Evolutionary conservation across 1,139 yeast genomes (phyloP).

Genomic region (Arxiozyma bovina): DNA sequence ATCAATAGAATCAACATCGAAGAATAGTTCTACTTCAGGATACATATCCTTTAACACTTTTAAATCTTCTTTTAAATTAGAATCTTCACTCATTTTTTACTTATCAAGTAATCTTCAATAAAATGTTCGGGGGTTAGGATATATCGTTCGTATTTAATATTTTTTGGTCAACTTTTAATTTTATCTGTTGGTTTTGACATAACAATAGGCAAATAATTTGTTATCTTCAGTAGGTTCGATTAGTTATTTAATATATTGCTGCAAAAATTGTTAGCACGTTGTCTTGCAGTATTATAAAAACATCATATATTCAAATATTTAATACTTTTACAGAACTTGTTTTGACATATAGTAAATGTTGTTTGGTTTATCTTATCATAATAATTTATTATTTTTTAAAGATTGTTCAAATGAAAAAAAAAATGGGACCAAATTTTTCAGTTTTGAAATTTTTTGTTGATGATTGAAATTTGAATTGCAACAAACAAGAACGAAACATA

Average conservation of each 20-base stretch:
- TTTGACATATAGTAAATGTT: neutral
- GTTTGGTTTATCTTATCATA: neutral
- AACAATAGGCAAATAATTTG: neutral
- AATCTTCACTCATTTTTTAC: neutral
- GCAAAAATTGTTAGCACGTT: no score
- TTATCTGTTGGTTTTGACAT: neutral
- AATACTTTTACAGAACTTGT: neutral
- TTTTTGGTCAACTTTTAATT: neutral
- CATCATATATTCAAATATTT: neutral
- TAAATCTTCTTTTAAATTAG: constrained; percentile 35
- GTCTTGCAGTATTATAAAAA: neutral
- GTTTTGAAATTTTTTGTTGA: neutral
- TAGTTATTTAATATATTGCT: no score
- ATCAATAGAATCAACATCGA: constrained; percentile 1
- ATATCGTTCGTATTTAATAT: neutral
- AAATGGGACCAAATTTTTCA: no score
- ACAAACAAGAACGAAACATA: neutral
- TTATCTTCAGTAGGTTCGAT: neutral
- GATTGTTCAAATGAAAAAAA: no score
- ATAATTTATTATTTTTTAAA: no score
- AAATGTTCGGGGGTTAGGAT: neutral
- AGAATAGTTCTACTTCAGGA: constrained; percentile 36
- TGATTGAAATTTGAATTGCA: neutral
- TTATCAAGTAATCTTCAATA: constrained; percentile 6
- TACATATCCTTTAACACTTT: constrained; percentile 42